phyloP scores from a whole-genome alignment of 768 basidiomycete species.

The Amanita exitialis region DNA sequence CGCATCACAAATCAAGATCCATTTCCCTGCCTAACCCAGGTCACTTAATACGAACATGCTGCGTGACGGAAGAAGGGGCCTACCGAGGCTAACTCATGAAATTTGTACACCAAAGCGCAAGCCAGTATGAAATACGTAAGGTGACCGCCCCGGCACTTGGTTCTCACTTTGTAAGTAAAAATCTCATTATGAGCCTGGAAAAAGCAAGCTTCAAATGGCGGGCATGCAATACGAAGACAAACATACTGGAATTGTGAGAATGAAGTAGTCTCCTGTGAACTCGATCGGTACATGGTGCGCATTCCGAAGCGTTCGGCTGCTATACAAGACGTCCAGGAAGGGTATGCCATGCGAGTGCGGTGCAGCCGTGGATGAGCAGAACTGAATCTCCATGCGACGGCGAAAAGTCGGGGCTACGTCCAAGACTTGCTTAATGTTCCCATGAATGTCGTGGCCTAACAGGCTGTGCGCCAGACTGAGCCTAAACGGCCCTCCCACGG shows the following conservation, averaged over 20 bases:
- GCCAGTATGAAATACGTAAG: neutral
- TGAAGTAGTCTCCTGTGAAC: neutral
- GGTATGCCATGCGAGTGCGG: neutral
- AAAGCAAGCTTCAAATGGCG: neutral
- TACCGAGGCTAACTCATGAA: neutral
- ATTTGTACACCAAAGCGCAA: neutral
- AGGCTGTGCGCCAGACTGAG: neutral
- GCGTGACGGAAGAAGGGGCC: neutral
- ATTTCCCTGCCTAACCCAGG: neutral
- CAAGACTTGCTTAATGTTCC: neutral
- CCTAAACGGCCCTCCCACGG: too few relatives aligned
- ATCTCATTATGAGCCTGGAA: too few relatives aligned
- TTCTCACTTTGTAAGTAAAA: neutral
- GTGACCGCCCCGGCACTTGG: neutral
- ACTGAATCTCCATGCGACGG: neutral
- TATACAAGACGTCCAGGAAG: neutral
- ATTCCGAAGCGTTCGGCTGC: neutral
- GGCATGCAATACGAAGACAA: neutral
- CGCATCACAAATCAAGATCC: neutral
- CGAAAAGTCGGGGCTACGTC: neutral
- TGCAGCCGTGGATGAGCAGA: neutral
- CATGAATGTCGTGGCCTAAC: neutral
- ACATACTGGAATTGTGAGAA: neutral
- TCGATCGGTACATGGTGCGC: neutral
- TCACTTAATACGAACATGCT: neutral